Percentiles rank a stretch among this genome's conserved stretches.
These are phyloP conservation scores for Euphorbia tirucalli DNA, from an alignment of 345 rosid species.

Conservation along the genomic window DNA sequence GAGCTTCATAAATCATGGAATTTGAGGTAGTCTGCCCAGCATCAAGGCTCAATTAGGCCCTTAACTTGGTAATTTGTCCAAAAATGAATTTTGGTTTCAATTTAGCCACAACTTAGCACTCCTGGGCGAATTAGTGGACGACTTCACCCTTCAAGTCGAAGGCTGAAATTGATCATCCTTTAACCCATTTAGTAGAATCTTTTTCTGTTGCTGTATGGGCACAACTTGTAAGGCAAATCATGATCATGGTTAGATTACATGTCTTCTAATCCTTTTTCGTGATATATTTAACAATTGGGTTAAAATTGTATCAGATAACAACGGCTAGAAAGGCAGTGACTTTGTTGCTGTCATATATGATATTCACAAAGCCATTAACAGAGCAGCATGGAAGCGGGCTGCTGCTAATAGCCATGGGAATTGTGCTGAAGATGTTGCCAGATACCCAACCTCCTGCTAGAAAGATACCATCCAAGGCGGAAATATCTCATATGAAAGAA, in stretches of 20 bases:
- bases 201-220: not conserved
- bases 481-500: conserved; percentile 21
- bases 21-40: too few relatives aligned
- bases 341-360: conserved; percentile 64
- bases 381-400: conserved; percentile 81
- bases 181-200: too few relatives aligned
- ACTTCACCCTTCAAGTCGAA: too few relatives aligned
- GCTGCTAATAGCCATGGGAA: conserved; percentile 75
- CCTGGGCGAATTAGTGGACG: too few relatives aligned
- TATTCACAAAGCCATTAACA: conserved; percentile 86
- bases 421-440: conserved; percentile 75
- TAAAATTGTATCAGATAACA: conserved; percentile 50
- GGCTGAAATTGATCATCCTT: too few relatives aligned
- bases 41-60: not conserved
- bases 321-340: conserved; percentile 85
- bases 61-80: too few relatives aligned
- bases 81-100: too few relatives aligned
- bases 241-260: not conserved
- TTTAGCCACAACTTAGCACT: too few relatives aligned
- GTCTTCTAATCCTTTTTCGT: not conserved
- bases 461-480: conserved; percentile 24
- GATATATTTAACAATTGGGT: not conserved
- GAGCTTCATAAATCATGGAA: not conserved
- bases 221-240: not conserved
- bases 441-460: conserved; percentile 39